A percentile compares a stretch with the other conserved stretches of the same genome.
Conservation (phyloP, 148 eudicot species). For the Camellia granthamiana region DNA sequence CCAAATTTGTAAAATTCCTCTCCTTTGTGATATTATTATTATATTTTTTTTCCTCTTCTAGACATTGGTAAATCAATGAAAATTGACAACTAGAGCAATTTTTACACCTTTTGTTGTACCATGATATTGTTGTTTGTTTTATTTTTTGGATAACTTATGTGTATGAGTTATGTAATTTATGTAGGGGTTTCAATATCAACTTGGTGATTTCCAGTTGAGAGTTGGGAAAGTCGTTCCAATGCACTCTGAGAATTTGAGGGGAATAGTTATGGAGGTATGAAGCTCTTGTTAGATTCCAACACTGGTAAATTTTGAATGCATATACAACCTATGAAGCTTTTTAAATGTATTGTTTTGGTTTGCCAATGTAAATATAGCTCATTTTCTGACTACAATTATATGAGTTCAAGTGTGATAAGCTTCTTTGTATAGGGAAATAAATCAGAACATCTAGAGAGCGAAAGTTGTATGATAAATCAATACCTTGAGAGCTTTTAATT, state of each 20-base stretch:
- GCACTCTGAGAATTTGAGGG: constrained; percentile 80
- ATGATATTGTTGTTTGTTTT: background rate
- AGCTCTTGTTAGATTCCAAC: constrained; percentile 11
- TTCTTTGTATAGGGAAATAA: background rate
- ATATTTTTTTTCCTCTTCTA: background rate
- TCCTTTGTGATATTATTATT: background rate
- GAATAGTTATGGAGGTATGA: constrained; percentile 92
- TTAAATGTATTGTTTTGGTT: background rate
- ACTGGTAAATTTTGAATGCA: background rate
- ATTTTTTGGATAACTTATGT: background rate
- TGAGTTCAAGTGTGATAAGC: background rate
- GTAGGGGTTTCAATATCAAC: constrained; percentile 78
- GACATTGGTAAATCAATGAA: background rate
- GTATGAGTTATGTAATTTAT: constrained; percentile 17
- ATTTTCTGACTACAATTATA: background rate
- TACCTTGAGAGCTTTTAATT: background rate
- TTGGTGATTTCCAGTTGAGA: constrained; percentile 93
- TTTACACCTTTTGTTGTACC: background rate
- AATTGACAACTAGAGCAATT: background rate
- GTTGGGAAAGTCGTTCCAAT: constrained; percentile 85
- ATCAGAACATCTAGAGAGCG: constrained; percentile 4
- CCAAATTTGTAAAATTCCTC: background rate
- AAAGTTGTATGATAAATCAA: constrained; percentile 8
- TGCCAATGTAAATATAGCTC: background rate
- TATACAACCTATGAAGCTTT: background rate